phyloP scores from a whole-genome alignment of 305 asterid species.

The Fraxinus albicans region DNA sequence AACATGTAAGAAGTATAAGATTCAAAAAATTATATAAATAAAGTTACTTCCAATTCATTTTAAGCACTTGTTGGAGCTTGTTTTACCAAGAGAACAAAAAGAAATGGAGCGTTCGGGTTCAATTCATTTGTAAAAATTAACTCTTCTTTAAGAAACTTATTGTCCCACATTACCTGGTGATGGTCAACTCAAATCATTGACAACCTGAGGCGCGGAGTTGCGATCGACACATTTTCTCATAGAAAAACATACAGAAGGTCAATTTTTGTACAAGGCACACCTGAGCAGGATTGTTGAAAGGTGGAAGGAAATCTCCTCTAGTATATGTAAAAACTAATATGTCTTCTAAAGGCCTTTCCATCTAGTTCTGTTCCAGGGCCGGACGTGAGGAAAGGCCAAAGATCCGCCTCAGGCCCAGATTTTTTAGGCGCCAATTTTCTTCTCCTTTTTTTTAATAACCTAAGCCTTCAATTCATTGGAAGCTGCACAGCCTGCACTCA shows the following conservation, averaged over 20 bases:
- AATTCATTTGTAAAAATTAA: not conserved
- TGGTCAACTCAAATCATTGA: not conserved
- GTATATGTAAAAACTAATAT: constrained; percentile 60
- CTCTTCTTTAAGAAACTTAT: not conserved
- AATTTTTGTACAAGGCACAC: constrained; percentile 29
- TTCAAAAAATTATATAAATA: not conserved
- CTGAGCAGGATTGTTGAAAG: constrained; percentile 97
- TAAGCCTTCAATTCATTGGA: too few species aligned
- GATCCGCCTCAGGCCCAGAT: too few species aligned
- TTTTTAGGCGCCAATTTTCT: too few species aligned
- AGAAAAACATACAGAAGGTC: not conserved
- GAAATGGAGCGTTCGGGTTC: not conserved
- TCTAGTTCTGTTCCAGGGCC: constrained; percentile 54
- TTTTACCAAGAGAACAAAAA: not conserved
- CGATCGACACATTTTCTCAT: not conserved
- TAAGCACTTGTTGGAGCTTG: not conserved
- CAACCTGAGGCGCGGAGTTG: not conserved
- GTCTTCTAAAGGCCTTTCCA: constrained; percentile 56
- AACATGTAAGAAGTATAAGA: not conserved
- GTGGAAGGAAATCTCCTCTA: constrained; percentile 78
- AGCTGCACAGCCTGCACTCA: constrained; percentile 32
- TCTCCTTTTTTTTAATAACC: too few species aligned
- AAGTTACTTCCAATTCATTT: not conserved
- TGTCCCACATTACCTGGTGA: not conserved
- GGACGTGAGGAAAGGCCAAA: too few species aligned